Evolutionary conservation across 2,329 filamentous ascomycete species (phyloP), one percentile per base, ranked within the genome.

Genomic region (Aspergillus glaucus): DNA sequence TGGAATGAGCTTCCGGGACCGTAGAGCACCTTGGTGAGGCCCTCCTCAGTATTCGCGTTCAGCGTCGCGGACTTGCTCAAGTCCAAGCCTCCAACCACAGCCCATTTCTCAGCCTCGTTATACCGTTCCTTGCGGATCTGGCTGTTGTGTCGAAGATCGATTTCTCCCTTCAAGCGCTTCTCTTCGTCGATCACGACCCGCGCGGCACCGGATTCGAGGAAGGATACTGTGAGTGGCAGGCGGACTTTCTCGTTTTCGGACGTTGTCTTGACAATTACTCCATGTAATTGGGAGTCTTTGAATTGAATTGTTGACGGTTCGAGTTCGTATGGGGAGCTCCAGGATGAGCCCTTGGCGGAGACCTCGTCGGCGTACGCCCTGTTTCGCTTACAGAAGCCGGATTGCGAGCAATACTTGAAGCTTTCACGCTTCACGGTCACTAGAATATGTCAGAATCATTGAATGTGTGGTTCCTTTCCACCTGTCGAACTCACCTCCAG

Each of bases 381-480:
- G 73, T 97, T 97, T 56, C 93, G 87, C 67, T 90, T 93, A 74
- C 93, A 98, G 76, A 98, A 98, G 62, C 93, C 93, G 4, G 92
- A 93, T 67, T 98, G 92, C 58, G 87, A 76, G 75, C 93, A 98
- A 61, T 87, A 95, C 67, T 97, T 98, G 79, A 97, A 98, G 69
- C 95, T 91, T 62, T 95, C 84, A 66, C 95, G 87, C 74, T 98
- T 98, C 46, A 98, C 93, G 61, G 81, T 78, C 56, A 81, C 90
- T 95, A 58, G 26, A 50, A 49, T 19, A 32, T 8, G 47, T 47
- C 34, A 55, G 36, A 24, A 15, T 22, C 26, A 41, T 8, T 10
- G 30, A 40, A 10, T 7, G 15, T 14, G 45, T 12, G 8, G 15
- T 22, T 15, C 9, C 26, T 21, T 24, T 15, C 8, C 8, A 6